Conservation (phyloP, 1,284 basidiomycete genomes). For the Cryptococcus amylolentus region DNA sequence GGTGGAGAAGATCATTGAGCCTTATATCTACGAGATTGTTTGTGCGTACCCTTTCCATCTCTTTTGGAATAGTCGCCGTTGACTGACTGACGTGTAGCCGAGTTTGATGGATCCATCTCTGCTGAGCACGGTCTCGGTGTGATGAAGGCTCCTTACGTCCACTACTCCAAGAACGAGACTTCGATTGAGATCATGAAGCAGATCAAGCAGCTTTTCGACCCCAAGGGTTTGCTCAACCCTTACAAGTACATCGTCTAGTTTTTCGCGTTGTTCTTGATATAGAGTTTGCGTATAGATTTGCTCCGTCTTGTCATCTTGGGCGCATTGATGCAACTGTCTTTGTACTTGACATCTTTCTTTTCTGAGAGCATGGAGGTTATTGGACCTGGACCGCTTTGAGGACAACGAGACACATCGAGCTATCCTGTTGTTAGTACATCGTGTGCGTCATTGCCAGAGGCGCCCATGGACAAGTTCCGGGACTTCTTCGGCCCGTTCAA, state of each 20-base stretch:
- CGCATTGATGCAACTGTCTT: not conserved
- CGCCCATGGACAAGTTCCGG: no score
- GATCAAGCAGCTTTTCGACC: constrained; percentile 89
- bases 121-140: constrained; percentile 88
- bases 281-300: not conserved
- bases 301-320: not conserved
- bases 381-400: no score
- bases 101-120: constrained; percentile 79
- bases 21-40: constrained; percentile 92
- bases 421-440: no score
- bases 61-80: not conserved
- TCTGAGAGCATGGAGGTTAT: no score
- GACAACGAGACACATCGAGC: no score
- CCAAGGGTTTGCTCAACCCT: constrained; percentile 75
- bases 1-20: constrained; percentile 83
- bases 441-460: no score
- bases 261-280: not conserved
- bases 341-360: no score
- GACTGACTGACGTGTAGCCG: constrained; percentile 23
- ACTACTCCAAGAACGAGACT: constrained; percentile 76
- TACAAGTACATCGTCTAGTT: constrained; percentile 46
- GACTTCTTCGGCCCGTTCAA: no score
- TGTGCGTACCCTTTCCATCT: constrained; percentile 28
- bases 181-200: constrained; percentile 86
- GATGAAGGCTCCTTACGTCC: constrained; percentile 89